Evolutionary conservation across 2,329 filamentous ascomycete species (phyloP).

Genomic region (Setomelanomma holmii): DNA sequence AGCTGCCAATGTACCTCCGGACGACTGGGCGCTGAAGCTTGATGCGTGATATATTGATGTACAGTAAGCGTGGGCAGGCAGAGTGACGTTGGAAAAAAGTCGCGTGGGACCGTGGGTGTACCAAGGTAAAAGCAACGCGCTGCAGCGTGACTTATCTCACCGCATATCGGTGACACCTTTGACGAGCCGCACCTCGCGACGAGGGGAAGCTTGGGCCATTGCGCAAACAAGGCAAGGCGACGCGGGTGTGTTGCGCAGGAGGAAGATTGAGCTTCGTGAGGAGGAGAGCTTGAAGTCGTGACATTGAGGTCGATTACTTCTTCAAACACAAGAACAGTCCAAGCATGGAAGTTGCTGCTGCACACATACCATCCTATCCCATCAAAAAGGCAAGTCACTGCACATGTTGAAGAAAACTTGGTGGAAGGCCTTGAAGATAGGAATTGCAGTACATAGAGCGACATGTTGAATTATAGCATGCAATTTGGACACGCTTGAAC

Average conservation of each 20-base stretch:
- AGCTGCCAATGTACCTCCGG: constrained; percentile 16
- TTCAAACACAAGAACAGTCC: no score
- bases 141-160: constrained; percentile 11
- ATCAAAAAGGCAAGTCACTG: no score
- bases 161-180: constrained; percentile 12
- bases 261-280: not conserved
- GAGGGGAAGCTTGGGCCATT: constrained; percentile 16
- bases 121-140: constrained; percentile 9
- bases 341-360: no score
- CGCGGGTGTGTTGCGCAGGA: not conserved
- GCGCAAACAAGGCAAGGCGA: constrained; percentile 12
- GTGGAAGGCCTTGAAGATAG: no score
- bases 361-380: no score
- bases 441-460: no score
- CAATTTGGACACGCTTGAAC: no score
- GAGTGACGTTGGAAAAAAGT: not conserved
- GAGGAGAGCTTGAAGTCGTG: not conserved
- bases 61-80: constrained; percentile 14
- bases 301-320: no score
- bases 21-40: not conserved
- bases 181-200: constrained; percentile 3
- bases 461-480: no score
- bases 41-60: not conserved
- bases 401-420: no score
- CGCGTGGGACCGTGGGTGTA: constrained; percentile 7